Base-by-base conservation (phyloP, 768 basidiomycete species). In the Mycena capillaripes region DNA sequence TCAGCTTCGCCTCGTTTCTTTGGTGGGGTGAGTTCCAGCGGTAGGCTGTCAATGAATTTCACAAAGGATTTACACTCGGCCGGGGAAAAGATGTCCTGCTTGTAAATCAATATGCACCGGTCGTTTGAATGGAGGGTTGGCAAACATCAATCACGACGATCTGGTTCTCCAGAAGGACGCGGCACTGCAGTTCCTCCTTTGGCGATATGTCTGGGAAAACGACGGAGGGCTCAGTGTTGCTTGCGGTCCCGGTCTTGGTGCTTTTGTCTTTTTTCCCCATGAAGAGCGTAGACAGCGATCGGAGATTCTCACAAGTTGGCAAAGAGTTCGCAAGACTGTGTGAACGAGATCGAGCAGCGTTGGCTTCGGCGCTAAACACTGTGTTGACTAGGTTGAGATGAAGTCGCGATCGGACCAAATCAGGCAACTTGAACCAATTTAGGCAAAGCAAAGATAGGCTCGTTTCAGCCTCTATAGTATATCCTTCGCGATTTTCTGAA, bases 1-100 rank as follows among this genome's bases (percentile, higher is more conserved):
- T 89, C 89, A 1, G 93, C 93, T 77, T 94, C 92, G 11, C 92
- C 93, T 68, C 86, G 84, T 80, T 92, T 93, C 82, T 91, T 91
- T 4, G 92, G 90, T 14, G 91, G 92, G 0, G 92, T 91, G 4
- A 92, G 85, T 74, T 92, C 90, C 17, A 93, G 83, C 27, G 89
- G 89, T 19, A 91, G 84, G 42, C 75, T 78, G 61, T 92, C 89
- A 64, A 93, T 88, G 81, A 92, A 90, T 67, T 87, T 85, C 36
- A 88, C 83, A 75, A 86, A 91, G 10, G 81, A 70, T 74, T 88
- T 89, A 82, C 93, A 94, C 80, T 94, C 92, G 63, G 84, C 84
- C 1, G 86, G 81, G 60, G 89, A 87, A 42, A 93, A 80, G 38
- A 92, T 81, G 56, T 88, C 83, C 92, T 93, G 62, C 8, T 23